Base-by-base conservation (phyloP, 2,329 filamentous ascomycete species). In the Penicillium sp. region DNA sequence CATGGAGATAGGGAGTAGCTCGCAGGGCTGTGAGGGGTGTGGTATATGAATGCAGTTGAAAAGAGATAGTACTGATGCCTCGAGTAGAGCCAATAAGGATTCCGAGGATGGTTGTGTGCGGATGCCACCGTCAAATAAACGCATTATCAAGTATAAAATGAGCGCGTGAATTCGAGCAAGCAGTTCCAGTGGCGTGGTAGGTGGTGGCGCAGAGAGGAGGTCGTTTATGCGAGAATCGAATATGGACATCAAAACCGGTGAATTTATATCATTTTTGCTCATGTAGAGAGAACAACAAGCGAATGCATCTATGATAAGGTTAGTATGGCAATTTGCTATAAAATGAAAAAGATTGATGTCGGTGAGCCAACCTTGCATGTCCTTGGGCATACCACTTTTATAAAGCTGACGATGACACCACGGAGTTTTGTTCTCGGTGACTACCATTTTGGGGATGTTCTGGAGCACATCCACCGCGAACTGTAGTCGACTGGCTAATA, bases 361-460 rank as follows among this genome's bases (percentile, higher is more conserved):
- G 8, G 36, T 38, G 4, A 19, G 8, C 50, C 19, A 63, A 78
- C 80, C 81, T 73, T 84, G 78, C 63, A 85, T 78, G 0, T 68
- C 73, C 31, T 70, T 70, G 1, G 83, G 83, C 81, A 85, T 83
- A 9, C 66, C 55, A 2, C 80, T 74, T n/a, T 72, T 71, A 57
- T 83, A 85, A 0, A 86, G 70, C n/a, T 72, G 66, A 0, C 73
- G 72, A 60, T 86, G 83, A 31, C 74, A 78, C 83, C 83, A 86
- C 0, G 81, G 80, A 0, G 81, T 82, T 49, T 77, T 70, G 16
- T 75, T 81, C 45, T 80, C 74, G 9, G 75, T 57, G 0, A 84
- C 77, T 77, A 85, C 82, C 45, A 60, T 75, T n/a, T 1, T 60
- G 2, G 69, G 68, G 5, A 79, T 73, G 29, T 75, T 70, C 33